phyloP scores from a whole-genome alignment of 176 grass and related monocot species.

The Eragrostis nindensis region DNA sequence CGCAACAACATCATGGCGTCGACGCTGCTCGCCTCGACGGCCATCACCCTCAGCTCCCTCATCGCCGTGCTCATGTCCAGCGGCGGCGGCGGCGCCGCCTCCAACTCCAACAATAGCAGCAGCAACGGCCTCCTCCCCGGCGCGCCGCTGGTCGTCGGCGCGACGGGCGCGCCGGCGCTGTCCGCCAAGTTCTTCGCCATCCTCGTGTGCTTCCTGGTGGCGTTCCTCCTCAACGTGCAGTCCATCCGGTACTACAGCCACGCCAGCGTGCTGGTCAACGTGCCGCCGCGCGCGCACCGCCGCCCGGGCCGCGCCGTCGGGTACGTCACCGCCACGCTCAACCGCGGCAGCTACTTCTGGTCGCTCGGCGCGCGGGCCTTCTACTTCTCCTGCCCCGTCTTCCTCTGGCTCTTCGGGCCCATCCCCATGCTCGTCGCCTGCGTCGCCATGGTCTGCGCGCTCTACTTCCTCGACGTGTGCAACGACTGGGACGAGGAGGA shows the following conservation, averaged over 20 bases:
- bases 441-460: slow-evolving; percentile 33
- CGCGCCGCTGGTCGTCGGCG: slow-evolving; percentile 8
- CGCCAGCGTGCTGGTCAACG: slow-evolving; percentile 59
- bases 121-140: neutral
- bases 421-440: slow-evolving; percentile 56
- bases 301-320: slow-evolving; percentile 34
- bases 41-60: slow-evolving; percentile 80
- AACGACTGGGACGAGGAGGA: slow-evolving; percentile 29
- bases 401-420: slow-evolving; percentile 73
- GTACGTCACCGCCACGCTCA: slow-evolving; percentile 47
- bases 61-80: slow-evolving; percentile 71
- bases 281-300: slow-evolving; percentile 49
- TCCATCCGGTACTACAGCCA: slow-evolving; percentile 92
- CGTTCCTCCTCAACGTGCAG: slow-evolving; percentile 88
- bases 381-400: slow-evolving; percentile 81
- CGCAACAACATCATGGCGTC: slow-evolving; percentile 98
- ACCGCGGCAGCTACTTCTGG: slow-evolving; percentile 72
- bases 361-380: slow-evolving; percentile 57
- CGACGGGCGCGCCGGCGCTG: slow-evolving; percentile 16
- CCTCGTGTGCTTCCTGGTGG: slow-evolving; percentile 78
- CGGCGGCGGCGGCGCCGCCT: neutral
- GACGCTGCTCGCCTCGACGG: slow-evolving; percentile 73
- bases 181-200: slow-evolving; percentile 74
- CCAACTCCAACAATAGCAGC: neutral
- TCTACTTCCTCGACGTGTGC: slow-evolving; percentile 62